phyloP scores from a whole-genome alignment of 768 basidiomycete species.

The Mrakia blollopis region DNA sequence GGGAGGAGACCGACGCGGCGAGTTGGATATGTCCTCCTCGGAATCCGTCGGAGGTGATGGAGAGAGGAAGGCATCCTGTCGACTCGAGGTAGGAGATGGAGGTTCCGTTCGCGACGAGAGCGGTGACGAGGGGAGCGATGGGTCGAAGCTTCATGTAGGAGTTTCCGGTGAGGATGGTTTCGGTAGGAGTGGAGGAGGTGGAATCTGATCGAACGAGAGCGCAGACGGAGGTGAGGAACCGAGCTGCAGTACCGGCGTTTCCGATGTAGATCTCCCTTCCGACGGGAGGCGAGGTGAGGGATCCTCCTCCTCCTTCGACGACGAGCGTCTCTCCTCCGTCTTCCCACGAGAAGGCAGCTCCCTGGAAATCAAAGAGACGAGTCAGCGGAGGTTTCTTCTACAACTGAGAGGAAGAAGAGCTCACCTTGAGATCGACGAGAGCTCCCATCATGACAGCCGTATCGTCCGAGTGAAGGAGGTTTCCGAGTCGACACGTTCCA shows the following conservation, averaged over 20 bases:
- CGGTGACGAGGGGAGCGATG: conserved; percentile 88
- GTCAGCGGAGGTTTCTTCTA: conserved; percentile 22
- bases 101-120: conserved; percentile 74
- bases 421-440: conserved; percentile 74
- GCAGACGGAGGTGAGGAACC: conserved; percentile 95
- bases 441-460: conserved; percentile 99
- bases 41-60: conserved; percentile 76
- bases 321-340: conserved; percentile 93
- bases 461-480: conserved; percentile 92
- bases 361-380: conserved; percentile 49
- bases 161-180: conserved; percentile 88
- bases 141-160: conserved; percentile 99
- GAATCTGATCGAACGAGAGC: conserved; percentile 62
- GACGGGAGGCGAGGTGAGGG: conserved; percentile 64
- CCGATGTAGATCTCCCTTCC: conserved; percentile 90
- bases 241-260: conserved; percentile 95
- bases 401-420: conserved; percentile 25
- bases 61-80: conserved; percentile 78
- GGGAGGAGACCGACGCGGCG: conserved; percentile 89
- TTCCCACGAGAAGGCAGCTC: conserved; percentile 89
- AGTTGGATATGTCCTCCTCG: conserved; percentile 76
- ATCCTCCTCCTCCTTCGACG: conserved; percentile 79
- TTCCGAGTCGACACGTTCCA: conserved; percentile 81
- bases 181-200: conserved; percentile 41
- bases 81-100: conserved; percentile 71